Evolutionary conservation across 2,329 filamentous ascomycete genomes (phyloP), one percentile per base, ranked within the genome.

Genomic region (Fusarium veterinarium): DNA sequence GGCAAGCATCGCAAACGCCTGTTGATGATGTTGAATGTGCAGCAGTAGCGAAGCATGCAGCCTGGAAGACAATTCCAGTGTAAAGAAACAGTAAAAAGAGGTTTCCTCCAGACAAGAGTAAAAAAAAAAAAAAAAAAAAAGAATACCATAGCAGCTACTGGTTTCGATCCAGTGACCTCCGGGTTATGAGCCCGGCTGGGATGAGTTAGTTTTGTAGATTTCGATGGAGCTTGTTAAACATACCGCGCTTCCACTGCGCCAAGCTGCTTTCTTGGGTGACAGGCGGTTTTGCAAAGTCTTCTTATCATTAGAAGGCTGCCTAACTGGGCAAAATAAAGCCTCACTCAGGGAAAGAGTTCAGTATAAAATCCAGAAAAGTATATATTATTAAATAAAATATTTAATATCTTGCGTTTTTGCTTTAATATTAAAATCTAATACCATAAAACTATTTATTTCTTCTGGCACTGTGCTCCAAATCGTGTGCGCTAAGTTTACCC

Each of bases 181-280:
- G 65, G 65, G 65, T 68, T 68, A 68, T 68, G 65, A 69, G 65
- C 74, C 74, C 25, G 67, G 79, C 38, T 25, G 23, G 23, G 23
- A 25, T 25, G 23, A 25, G 23, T 25, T 25, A 25, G 23, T 5
- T 25, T 25, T 25, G 23, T 25, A 25, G 23, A 25, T 25, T 25
- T 25, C 23, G 23, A 25, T 25, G 23, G 23, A 25, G 23, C 23
- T 25, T 25, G 23, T 25, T 25, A 25, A 41, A 67, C 64, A 42
- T 67, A 67, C 64, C 63, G 64, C 64, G 64, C 64, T 67, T 67
- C 64, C 64, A 67, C 64, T 67, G 64, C 64, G 64, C 64, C 64
- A 67, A 67, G 63, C 63, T 67, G 64, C 64, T 67, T 67, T 67
- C 28, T 48, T 48, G 63, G 49, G 49, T 52, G 33, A 37, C 23